These are phyloP conservation scores for Diaporthe ampelina DNA, from an alignment of 2,329 filamentous ascomycete species.

Conservation along the genomic window DNA sequence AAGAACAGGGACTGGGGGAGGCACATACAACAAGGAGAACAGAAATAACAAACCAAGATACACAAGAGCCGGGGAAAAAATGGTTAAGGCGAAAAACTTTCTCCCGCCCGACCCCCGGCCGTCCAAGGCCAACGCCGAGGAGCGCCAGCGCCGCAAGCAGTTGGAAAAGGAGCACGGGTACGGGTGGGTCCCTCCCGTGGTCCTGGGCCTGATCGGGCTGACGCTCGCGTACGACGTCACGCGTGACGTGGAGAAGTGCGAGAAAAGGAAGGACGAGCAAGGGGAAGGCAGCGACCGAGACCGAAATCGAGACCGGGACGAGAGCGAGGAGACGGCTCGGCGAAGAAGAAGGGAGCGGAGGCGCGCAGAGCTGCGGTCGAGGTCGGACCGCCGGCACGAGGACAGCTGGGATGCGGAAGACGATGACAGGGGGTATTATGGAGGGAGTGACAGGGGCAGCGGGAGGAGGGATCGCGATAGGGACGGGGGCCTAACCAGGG, in stretches of 20 bases:
- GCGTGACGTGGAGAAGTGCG: slow-evolving; percentile 54
- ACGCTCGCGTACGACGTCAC: slow-evolving; percentile 57
- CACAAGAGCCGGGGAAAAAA: slow-evolving; percentile 7
- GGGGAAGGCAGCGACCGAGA: slow-evolving; percentile 17
- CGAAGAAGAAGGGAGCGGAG: slow-evolving; percentile 3
- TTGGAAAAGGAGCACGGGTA: slow-evolving; percentile 58
- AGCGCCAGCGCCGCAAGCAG: slow-evolving; percentile 53
- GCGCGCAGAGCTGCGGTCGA: slow-evolving; percentile 10
- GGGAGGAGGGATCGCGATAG: neutral
- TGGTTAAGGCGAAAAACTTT: slow-evolving; percentile 34
- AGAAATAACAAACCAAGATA: neutral
- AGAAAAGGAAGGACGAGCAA: slow-evolving; percentile 46
- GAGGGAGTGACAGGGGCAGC: neutral
- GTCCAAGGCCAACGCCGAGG: slow-evolving; percentile 55
- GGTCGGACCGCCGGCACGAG: slow-evolving; percentile 7
- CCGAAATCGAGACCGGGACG: slow-evolving; percentile 32
- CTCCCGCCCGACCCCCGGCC: slow-evolving; percentile 51
- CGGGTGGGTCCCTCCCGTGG: slow-evolving; percentile 56
- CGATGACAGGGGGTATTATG: neutral
- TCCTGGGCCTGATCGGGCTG: slow-evolving; percentile 54
- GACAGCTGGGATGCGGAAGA: neutral
- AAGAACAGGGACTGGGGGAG: neutral
- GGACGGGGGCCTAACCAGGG: slow-evolving; percentile 28
- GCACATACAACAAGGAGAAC: too few species aligned
- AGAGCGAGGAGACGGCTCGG: slow-evolving; percentile 35